Evolutionary conservation across 208 protist genomes (phyloP), one percentile per base, ranked within the genome.

Genomic region (Phytomonas serpens): DNA sequence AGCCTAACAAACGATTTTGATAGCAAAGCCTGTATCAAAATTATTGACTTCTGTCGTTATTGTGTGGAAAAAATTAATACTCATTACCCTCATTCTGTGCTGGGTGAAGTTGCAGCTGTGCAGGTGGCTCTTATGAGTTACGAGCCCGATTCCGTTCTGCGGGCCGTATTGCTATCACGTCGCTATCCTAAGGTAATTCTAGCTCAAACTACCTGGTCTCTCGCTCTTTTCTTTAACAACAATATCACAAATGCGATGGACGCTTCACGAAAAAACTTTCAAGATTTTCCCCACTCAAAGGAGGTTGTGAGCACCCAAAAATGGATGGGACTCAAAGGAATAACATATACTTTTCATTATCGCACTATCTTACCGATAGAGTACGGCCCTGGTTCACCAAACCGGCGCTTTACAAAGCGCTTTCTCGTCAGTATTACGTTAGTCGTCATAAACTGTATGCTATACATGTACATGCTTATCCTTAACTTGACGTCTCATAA

Each of bases 221-320:
- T 84, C 10, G 86, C 89, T 19, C 72, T 94, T 2, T 92, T 87
- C 72, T 81, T 79, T 23, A 77, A 79, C 52, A 80, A 92, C 68
- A 83, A 84, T 71, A 80, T 92, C 23, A 82, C 85, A 10, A 85
- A 94, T 64, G 89, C 89, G 23, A 82, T 87, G 1, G 84, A 92
- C 68, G 76, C 75, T 27, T 82, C 84, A 5, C 70, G 75, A 32
- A 90, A 85, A 34, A 87, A 82, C 72, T 51, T 90, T 67, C 85
- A 94, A 72, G 76, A 80, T 29, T 94, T 94, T 67, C 86, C 89
- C 3, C 86, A 92, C 72, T 80, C 82, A 14, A 51, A 37, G 61
- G 79, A 83, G 27, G 77, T 89, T 4, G 77, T 88, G 34, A 36
- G 32, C n/a, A 63, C 86, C 2, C 79, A 66, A 19, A 66, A 33